Evolutionary conservation across 1,284 basidiomycete genomes (phyloP).

Genomic region (Pseudozyma sp.): DNA sequence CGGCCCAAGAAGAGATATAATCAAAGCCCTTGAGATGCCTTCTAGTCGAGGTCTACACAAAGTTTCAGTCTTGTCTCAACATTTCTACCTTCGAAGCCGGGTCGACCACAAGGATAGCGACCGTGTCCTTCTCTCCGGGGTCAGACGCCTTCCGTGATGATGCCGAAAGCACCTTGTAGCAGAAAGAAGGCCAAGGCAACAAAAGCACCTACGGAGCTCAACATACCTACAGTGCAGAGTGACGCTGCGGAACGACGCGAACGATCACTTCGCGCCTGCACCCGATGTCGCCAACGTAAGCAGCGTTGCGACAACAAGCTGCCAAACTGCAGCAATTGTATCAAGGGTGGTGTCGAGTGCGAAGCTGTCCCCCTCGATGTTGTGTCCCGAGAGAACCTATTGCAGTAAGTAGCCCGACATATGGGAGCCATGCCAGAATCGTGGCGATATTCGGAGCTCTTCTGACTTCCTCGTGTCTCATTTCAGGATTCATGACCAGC

Average conservation of each 20-base stretch:
- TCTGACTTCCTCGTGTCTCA: background rate
- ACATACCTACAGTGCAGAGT: background rate
- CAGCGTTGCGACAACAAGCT: conserved; percentile 48
- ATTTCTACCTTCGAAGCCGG: no score
- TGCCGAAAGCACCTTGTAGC: conserved; percentile 12
- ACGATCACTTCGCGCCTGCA: conserved; percentile 42
- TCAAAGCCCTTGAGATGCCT: no score
- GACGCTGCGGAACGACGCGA: conserved; percentile 11
- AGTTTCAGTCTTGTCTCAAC: background rate
- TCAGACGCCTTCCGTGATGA: background rate
- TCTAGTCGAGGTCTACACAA: no score
- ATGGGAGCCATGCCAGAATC: background rate
- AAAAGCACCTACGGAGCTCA: background rate
- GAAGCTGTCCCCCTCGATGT: conserved; percentile 31
- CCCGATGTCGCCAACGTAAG: conserved; percentile 44
- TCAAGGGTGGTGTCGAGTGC: conserved; percentile 38
- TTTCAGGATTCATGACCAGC: conserved; percentile 19
- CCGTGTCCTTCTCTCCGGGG: background rate
- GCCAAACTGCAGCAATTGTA: conserved; percentile 42
- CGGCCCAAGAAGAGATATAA: no score
- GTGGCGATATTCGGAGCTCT: background rate
- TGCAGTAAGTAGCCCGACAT: conserved; percentile 29
- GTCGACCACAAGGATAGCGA: no score
- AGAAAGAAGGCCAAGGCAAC: background rate
- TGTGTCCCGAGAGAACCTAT: conserved; percentile 35